Base-by-base conservation (phyloP, 805 yeast genomes). In the Hanseniaspora thailandica region DNA sequence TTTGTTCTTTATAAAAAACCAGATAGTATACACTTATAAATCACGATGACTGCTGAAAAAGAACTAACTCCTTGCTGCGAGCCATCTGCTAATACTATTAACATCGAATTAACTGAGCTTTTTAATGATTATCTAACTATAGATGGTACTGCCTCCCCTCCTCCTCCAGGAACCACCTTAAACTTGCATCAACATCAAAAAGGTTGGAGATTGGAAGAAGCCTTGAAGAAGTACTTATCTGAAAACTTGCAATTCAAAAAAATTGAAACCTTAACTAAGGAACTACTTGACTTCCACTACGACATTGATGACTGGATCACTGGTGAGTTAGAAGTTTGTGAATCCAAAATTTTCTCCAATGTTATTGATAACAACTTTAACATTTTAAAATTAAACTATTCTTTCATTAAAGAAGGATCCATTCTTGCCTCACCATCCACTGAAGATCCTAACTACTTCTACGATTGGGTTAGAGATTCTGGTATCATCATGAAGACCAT, bases 381-480 rank as follows among this genome's bases (percentile, higher is more conserved):
- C 35, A 62, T 61, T 28, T 61, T 60, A 36, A 55, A 64, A 28
- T 46, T 62, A 55, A 19, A 60, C 66, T 25, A 59, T 58, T 12
- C 55, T 52, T 7, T 65, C 46, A 80, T 81, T 1, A 70, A 77
- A 0, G 60, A 66, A 6, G 97, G 97, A 30, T 85, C 78, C 2
- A 83, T 87, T 5, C 74, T 89, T 58, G 97, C 97, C 1, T 80
- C 93, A 7, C 95, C 96, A 7, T 86, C 95, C 1, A 76, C 66
- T 50, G 5, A 50, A 0, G 58, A 71, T 23, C 97, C 97, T 0
- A 76, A 90, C 66, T 90, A 90, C 66, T 88, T 78, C 61, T 90
- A 76, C 62, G 95, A 85, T 63, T 90, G 97, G 97, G 75, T 79
- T 4, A 75, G 97, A 63, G 97, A 90, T 65, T 80, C 88, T 31